phyloP scores from a whole-genome alignment of 2,329 filamentous ascomycete species.

The Beauveria rudraprayagi region DNA sequence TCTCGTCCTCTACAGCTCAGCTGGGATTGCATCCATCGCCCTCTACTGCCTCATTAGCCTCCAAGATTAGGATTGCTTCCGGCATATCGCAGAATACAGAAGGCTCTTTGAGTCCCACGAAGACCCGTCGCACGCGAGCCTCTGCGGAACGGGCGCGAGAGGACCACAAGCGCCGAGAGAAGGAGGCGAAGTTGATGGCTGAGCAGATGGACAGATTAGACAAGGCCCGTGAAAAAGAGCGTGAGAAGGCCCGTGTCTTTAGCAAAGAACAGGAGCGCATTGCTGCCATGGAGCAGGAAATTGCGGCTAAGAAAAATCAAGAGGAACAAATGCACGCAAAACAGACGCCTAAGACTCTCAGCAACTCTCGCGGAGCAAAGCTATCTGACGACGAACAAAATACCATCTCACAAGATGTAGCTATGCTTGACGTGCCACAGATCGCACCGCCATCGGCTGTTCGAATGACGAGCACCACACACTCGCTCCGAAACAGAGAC shows the following conservation, averaged over 20 bases:
- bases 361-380: constrained; percentile 45
- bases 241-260: constrained; percentile 56
- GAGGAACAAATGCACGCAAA: constrained; percentile 35
- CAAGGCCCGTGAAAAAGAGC: constrained; percentile 61
- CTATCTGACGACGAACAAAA: constrained; percentile 25
- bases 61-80: constrained; percentile 18
- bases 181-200: constrained; percentile 52
- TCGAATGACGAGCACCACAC: constrained; percentile 41
- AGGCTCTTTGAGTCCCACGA: constrained; percentile 32
- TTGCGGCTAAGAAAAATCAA: constrained; percentile 47
- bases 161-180: constrained; percentile 54
- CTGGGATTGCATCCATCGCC: constrained; percentile 35
- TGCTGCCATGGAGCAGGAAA: constrained; percentile 44
- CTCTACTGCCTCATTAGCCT: constrained; percentile 41
- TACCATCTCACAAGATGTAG: constrained; percentile 35
- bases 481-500: constrained; percentile 42
- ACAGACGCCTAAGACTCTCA: constrained; percentile 36
- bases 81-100: constrained; percentile 13
- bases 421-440: constrained; percentile 49
- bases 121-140: constrained; percentile 45
- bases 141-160: constrained; percentile 55
- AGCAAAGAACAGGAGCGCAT: constrained; percentile 50
- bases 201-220: constrained; percentile 57
- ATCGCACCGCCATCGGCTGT: constrained; percentile 53
- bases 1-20: constrained; percentile 45